Base-by-base conservation (phyloP, 140 eudicot genomes). In the Senecio squalidus region DNA sequence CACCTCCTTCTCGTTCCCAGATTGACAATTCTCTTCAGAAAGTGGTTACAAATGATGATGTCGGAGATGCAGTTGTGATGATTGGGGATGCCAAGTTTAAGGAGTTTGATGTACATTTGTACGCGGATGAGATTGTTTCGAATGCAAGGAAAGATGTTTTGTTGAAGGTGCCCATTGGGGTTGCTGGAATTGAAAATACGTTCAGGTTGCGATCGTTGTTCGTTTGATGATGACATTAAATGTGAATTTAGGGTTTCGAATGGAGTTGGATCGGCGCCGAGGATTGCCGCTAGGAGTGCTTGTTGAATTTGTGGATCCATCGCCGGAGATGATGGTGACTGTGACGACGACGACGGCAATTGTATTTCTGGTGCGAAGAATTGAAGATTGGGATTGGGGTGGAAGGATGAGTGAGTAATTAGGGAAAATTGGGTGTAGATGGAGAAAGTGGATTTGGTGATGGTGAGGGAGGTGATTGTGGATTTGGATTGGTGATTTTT, bases 141-240 rank as follows among this genome's bases (percentile, higher is more conserved):
- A n/a, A n/a, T n/a, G n/a, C n/a, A n/a, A n/a, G n/a, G n/a, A n/a
- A n/a, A n/a, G n/a, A n/a, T n/a, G n/a, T n/a, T n/a, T n/a, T n/a
- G n/a, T n/a, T n/a, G n/a, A n/a, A n/a, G n/a, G n/a, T n/a, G n/a
- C n/a, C n/a, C n/a, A n/a, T n/a, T n/a, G n/a, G n/a, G n/a, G n/a
- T n/a, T n/a, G n/a, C n/a, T n/a, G n/a, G n/a, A n/a, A 60, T 90
- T 86, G 75, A 90, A 90, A 30, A 87, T 30, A 10, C 72, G 49
- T 54, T 90, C 97, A 3, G 97, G 95, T 55, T 90, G 83, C 16
- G 98, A 90, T 39, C 98, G 81, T 54, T 83, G 98, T 47, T 90
- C 98, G 78, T 90, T 90, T 7, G 88, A 80, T 10, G 98, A 60
- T 15, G 95, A 76, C 98, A 90, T 90, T 20, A 90, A 82, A 20